Evolutionary conservation across 176 grass and related monocot genomes (phyloP), one percentile per base, ranked within the genome.

Genomic region (Hyparrhenia diplandra): DNA sequence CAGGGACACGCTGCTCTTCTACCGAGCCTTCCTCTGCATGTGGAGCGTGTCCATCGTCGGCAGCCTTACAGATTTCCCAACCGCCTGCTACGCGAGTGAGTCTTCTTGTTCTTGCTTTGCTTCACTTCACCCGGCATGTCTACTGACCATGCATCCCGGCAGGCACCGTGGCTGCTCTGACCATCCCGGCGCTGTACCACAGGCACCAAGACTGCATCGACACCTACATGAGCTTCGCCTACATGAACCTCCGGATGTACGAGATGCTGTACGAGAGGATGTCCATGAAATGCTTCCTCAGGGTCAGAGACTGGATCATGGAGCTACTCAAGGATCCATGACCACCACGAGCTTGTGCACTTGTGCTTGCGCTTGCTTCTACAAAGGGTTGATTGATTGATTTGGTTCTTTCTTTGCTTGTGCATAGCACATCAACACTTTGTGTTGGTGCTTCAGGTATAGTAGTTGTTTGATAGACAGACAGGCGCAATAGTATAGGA

Each of bases 231-330:
- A 91, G 49, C 17, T 52, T 52, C 49, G 49, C 49, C 6, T 61
- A 86, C n/a, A 27, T 41, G 28, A 93, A 94, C 74, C 76, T 98
- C 47, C 86, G 85, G 40, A 91, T 90, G 88, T 94, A 98, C 37
- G 49, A 52, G 49, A 52, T 52, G 49, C 6, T 52, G 49, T 52
- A 52, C 49, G 82, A 85, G 76, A 87, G 74, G 72, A 36, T 85
- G 25, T 92, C 86, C 75, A 74, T 87, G 41, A 86, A 87, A 23
- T 91, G 82, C 83, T 85, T 80, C 69, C 37, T 79, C 75, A 75
- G 76, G 17, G 35, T 82, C 8, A 92, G 85, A 39, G 83, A 87
- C 8, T 82, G 78, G 30, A 40, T 90, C 55, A 47, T 87, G 18
- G 71, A 90, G 87, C 61, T 84, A 25, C 60, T 88, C 31, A 80